A percentile compares a stretch with the other conserved stretches of the same genome.
These are phyloP conservation scores for Cladorrhinum sp. DNA, from an alignment of 2,329 filamentous ascomycete species.

Conservation along the genomic window DNA sequence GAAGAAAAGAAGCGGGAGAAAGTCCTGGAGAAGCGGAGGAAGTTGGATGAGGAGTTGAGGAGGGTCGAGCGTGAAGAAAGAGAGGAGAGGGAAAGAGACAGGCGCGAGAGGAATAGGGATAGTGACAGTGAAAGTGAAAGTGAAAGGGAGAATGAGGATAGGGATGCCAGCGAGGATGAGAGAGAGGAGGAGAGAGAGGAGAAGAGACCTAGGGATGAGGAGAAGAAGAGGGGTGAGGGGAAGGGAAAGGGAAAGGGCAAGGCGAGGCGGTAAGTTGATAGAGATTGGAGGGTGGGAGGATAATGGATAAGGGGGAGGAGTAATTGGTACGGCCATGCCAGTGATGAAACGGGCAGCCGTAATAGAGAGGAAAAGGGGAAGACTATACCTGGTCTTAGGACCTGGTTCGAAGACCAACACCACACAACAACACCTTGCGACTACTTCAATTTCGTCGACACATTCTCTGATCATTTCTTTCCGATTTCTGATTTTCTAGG, in stretches of 20 bases:
- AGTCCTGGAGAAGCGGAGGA: slow-evolving; percentile 34
- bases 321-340: too few relatives aligned
- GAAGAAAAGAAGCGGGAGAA: slow-evolving; percentile 33
- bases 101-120: slow-evolving; percentile 7
- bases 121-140: slow-evolving; percentile 5
- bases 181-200: slow-evolving; percentile 9
- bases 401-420: not conserved
- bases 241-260: slow-evolving; percentile 6
- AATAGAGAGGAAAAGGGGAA: not conserved
- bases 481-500: not conserved
- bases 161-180: slow-evolving; percentile 3
- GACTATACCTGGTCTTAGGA: too few relatives aligned
- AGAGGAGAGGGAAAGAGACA: slow-evolving; percentile 10
- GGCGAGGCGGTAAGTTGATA: not conserved
- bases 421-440: not conserved
- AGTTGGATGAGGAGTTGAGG: slow-evolving; percentile 25
- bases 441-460: not conserved
- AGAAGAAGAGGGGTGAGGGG: not conserved
- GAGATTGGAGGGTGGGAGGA: too few relatives aligned
- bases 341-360: not conserved
- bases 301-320: too few relatives aligned
- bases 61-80: slow-evolving; percentile 31
- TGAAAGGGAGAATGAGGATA: slow-evolving; percentile 7
- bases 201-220: not conserved
- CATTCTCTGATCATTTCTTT: not conserved